A percentile compares a stretch with the other conserved stretches of the same genome.
phyloP scores from a whole-genome alignment of 805 yeast genomes.

The Zygosaccharomyces gambellarensis region DNA sequence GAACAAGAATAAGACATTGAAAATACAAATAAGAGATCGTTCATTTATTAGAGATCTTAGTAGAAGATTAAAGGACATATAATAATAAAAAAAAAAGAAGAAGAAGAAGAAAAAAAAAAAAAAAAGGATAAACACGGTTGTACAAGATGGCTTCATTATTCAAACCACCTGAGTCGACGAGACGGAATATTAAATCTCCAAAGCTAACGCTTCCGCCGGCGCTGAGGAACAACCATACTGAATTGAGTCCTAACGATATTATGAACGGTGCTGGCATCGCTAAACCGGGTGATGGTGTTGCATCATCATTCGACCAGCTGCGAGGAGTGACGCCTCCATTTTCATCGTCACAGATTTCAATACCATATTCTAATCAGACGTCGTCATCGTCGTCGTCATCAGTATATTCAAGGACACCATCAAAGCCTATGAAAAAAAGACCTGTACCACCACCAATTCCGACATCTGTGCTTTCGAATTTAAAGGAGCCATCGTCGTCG shows the following conservation, averaged over 20 bases:
- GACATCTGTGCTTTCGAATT: slow-evolving; percentile 10
- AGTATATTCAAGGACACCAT: slow-evolving; percentile 29
- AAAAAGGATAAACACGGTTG: not conserved
- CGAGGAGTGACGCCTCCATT: slow-evolving; percentile 13
- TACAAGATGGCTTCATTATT: slow-evolving; percentile 31
- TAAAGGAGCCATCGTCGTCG: not conserved
- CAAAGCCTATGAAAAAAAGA: slow-evolving; percentile 25
- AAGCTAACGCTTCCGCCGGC: slow-evolving; percentile 40
- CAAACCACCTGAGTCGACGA: slow-evolving; percentile 41
- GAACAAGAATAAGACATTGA: not conserved
- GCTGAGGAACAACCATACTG: slow-evolving; percentile 17
- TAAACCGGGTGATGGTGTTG: not conserved
- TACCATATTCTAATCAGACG: slow-evolving; percentile 14
- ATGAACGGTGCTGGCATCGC: slow-evolving; percentile 7
- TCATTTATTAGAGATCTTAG: not conserved
- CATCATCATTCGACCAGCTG: slow-evolving; percentile 1
- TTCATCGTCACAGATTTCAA: slow-evolving; percentile 16
- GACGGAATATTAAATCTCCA: slow-evolving; percentile 40
- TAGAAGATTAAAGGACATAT: not conserved
- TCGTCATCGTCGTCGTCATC: slow-evolving; percentile 24
- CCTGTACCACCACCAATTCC: slow-evolving; percentile 33
- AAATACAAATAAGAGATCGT: not conserved
- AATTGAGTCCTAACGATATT: slow-evolving; percentile 1
- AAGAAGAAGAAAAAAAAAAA: not conserved
- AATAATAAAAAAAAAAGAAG: not conserved